These are phyloP conservation scores for Tulasnella sp. DNA, from an alignment of 768 basidiomycete species.

Conservation along the genomic window DNA sequence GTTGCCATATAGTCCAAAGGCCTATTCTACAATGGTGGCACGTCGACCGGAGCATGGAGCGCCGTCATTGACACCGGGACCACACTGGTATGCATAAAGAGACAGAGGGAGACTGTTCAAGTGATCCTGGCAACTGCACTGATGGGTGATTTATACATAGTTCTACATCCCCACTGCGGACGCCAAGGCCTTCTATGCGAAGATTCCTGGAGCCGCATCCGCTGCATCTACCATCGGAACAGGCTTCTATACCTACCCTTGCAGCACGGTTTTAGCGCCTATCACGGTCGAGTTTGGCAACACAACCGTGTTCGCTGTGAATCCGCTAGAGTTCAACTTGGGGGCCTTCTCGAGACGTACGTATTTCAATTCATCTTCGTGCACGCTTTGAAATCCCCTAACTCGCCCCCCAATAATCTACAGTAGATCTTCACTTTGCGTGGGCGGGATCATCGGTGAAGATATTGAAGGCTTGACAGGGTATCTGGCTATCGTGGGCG, in stretches of 20 bases:
- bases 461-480: no score
- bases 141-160: conserved; percentile 16
- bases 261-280: background rate
- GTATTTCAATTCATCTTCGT: no score
- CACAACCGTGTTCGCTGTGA: background rate
- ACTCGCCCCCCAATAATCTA: no score
- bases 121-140: background rate
- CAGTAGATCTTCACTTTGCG: no score
- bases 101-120: no score
- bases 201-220: conserved; percentile 23
- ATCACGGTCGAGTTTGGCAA: conserved; percentile 11
- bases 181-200: background rate
- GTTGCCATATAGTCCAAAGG: background rate
- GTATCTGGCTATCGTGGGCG: no score
- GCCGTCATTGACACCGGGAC: conserved; percentile 30
- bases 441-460: no score
- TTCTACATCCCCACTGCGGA: conserved; percentile 1
- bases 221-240: conserved; percentile 1
- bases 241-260: conserved; percentile 18
- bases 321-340: background rate
- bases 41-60: background rate
- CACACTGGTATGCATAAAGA: conserved; percentile 21
- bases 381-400: no score
- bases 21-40: conserved; percentile 9
- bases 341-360: background rate